phyloP scores from a whole-genome alignment of 345 rosid genomes.

The Gossypium stocksii region DNA sequence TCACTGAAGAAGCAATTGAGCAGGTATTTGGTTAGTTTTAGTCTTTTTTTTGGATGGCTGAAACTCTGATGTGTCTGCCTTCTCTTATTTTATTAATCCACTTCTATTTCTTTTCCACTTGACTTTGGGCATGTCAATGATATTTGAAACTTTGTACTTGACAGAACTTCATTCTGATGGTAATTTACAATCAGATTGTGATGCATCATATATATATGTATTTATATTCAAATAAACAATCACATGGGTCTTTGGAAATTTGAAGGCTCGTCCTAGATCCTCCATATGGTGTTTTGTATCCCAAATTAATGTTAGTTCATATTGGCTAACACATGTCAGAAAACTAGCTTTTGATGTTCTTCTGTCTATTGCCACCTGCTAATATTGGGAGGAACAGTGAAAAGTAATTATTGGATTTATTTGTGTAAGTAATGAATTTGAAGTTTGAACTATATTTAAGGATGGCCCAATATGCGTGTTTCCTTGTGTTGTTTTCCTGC shows the following conservation, averaged over 20 bases:
- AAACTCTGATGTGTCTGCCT: not conserved
- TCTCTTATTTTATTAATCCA: not conserved
- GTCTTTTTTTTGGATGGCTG: not conserved
- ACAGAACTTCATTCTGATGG: not conserved
- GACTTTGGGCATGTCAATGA: not conserved
- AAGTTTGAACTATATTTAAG: not conserved
- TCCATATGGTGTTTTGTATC: not conserved
- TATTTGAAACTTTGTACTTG: not conserved
- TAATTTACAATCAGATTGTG: not conserved
- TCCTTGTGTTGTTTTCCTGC: not conserved
- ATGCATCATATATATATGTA: not conserved
- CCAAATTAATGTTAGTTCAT: not conserved
- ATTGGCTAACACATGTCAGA: not conserved
- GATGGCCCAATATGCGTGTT: not conserved
- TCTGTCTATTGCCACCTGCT: not conserved
- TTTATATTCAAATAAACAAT: not conserved
- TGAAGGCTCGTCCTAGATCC: not conserved
- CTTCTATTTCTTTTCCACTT: not conserved
- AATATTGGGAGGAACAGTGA: not conserved
- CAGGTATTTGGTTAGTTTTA: conserved; percentile 47
- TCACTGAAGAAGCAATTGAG: conserved; percentile 97
- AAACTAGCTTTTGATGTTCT: not conserved
- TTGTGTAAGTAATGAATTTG: not conserved
- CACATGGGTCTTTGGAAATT: not conserved
- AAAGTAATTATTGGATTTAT: conserved; percentile 1